A percentile compares a stretch with the other conserved stretches of the same genome.
Conservation (phyloP, 2,329 filamentous ascomycete genomes). For the Exophiala sideris region DNA sequence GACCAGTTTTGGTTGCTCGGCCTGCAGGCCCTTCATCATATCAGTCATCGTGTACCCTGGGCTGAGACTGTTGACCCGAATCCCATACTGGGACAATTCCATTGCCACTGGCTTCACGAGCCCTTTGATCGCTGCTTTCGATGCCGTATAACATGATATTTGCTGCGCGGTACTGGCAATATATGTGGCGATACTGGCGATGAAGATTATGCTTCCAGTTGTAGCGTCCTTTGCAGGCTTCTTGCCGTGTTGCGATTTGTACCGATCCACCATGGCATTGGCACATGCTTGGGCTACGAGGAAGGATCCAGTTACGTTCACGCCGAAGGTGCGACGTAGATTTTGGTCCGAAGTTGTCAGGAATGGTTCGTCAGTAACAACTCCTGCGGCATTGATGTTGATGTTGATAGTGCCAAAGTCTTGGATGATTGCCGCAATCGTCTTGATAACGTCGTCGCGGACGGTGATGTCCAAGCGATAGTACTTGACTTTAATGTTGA, state of each 20-base stretch:
- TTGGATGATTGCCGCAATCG: constrained; percentile 6
- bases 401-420: constrained; percentile 15
- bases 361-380: constrained; percentile 31
- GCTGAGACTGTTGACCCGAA: constrained; percentile 33
- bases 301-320: constrained; percentile 31
- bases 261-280: constrained; percentile 26
- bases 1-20: constrained; percentile 23
- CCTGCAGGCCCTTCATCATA: constrained; percentile 26
- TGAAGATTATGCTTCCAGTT: constrained; percentile 32
- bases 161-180: constrained; percentile 33
- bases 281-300: constrained; percentile 32
- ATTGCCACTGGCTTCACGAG: constrained; percentile 68
- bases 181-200: constrained; percentile 36
- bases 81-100: constrained; percentile 29
- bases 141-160: constrained; percentile 58
- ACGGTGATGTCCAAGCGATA: constrained; percentile 3
- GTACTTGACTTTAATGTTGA: constrained; percentile 4
- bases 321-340: constrained; percentile 34
- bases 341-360: constrained; percentile 23
- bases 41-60: constrained; percentile 33
- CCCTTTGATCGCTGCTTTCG: constrained; percentile 72
- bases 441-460: constrained; percentile 10
- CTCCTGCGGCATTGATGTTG: constrained; percentile 31
- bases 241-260: constrained; percentile 11
- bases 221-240: constrained; percentile 12